Evolutionary conservation across 805 yeast species (phyloP).

Genomic region (Kazachstania bromeliacearum): DNA sequence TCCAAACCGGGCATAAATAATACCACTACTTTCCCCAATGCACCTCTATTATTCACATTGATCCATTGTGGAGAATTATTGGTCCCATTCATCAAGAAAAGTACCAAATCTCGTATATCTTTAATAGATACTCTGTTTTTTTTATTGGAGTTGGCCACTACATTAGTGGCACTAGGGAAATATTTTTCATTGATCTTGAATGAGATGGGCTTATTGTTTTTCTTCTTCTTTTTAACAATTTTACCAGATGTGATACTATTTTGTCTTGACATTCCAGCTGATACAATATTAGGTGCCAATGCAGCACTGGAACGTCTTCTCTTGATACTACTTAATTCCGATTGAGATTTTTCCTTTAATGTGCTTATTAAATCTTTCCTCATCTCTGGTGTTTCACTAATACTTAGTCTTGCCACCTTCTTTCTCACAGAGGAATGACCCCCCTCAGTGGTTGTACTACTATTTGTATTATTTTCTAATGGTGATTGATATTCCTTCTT

Average conservation of each 20-base stretch:
- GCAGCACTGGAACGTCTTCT: conserved; percentile 26
- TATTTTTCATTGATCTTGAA: conserved; percentile 30
- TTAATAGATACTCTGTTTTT: conserved; percentile 27
- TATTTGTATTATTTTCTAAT: neutral
- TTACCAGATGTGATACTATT: conserved; percentile 6
- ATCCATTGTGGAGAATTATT: conserved; percentile 41
- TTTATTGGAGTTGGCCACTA: neutral
- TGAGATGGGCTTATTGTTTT: conserved; percentile 17
- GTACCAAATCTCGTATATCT: conserved; percentile 39
- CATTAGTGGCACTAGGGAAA: conserved; percentile 1
- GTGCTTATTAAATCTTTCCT: conserved; percentile 9
- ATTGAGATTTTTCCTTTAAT: conserved; percentile 4
- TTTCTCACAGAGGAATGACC: conserved; percentile 7
- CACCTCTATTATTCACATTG: conserved; percentile 38
- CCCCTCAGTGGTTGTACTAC: neutral
- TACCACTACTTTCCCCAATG: conserved; percentile 45
- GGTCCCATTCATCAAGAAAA: conserved; percentile 35
- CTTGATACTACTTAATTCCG: neutral
- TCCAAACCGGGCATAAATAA: conserved; percentile 60
- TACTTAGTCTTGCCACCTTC: conserved; percentile 22
- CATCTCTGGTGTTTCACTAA: conserved; percentile 12
- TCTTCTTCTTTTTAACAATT: conserved; percentile 27
- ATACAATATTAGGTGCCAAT: conserved; percentile 1
- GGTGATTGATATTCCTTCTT: conserved; percentile 1
- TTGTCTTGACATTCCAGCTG: conserved; percentile 5